Base-by-base conservation (phyloP, 305 asterid genomes). In the Fraxinus sp. region DNA sequence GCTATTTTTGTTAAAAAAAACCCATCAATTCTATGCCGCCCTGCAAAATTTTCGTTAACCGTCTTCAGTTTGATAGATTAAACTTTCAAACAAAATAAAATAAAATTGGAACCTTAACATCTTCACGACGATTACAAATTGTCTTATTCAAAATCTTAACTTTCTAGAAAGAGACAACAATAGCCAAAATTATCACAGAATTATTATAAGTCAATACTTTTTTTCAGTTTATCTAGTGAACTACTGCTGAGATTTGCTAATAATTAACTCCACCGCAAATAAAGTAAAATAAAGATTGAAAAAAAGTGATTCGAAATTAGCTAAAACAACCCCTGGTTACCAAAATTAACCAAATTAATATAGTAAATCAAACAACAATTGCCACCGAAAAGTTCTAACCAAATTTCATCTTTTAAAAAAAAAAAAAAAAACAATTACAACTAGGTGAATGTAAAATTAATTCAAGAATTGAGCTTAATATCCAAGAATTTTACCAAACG, bases 361-460 rank as follows among this genome's bases (percentile, higher is more conserved):
- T 77, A 6, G 62, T 4, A 86, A 32, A 77, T 52, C 68, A 26
- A 79, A 36, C 57, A 78, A 35, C 83, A 89, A 81, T 77, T 80
- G n/a, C 85, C 86, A 83, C 62, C 81, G 64, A 39, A 59, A 76
- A 80, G 46, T 14, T 81, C 73, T 71, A 84, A 84, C 82, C 74
- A 81, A 84, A 55, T 10, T 82, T 9, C 76, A 77, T 32, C 83
- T 52, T 24, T 20, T 22, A 22, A 68, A 77, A 79, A 82, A 59
- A 10, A 14, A 14, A 59, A 59, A 16, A 18, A 7, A 59, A 20
- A 20, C 10, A 59, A 74, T 7, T 64, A 77, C 13, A 79, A 78
- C 78, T 82, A 76, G 79, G 13, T 11, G 30, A 92, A 93, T 84
- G 89, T 89, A 89, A 76, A 81, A 81, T 74, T 33, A 73, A 73